A percentile compares a stretch with the other conserved stretches of the same genome.
Evolutionary conservation across 441 rosid genomes (phyloP).

Genomic region (Dalechampia spathulata): DNA sequence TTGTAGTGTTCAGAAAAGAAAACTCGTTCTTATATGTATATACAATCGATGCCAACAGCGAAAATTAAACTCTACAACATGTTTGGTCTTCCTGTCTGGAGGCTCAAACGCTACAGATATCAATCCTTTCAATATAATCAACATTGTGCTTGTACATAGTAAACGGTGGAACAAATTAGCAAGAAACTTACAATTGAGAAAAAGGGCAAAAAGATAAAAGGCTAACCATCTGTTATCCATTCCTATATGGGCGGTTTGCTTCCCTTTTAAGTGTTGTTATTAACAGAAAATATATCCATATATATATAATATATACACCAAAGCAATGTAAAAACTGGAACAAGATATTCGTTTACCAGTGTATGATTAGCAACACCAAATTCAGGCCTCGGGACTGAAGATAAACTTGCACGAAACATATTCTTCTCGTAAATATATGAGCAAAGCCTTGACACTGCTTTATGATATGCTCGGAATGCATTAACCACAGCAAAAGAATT

Average conservation of each 20-base stretch:
- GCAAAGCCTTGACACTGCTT: slow-evolving; percentile 36
- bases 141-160: slow-evolving; percentile 26
- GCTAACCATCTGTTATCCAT: slow-evolving; percentile 28
- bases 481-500: slow-evolving; percentile 32
- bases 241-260: slow-evolving; percentile 26
- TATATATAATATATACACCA: slow-evolving; percentile 23
- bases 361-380: slow-evolving; percentile 26
- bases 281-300: slow-evolving; percentile 13
- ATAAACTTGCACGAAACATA: too few relatives aligned
- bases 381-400: slow-evolving; percentile 27
- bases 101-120: slow-evolving; percentile 11
- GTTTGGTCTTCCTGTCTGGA: neutral
- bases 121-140: slow-evolving; percentile 18
- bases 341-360: slow-evolving; percentile 14
- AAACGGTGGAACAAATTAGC: slow-evolving; percentile 21
- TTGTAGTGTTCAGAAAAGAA: too few relatives aligned
- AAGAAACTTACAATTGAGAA: slow-evolving; percentile 16
- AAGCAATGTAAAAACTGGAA: slow-evolving; percentile 18
- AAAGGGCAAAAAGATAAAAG: slow-evolving; percentile 2
- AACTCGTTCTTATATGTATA: too few relatives aligned
- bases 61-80: neutral
- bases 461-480: slow-evolving; percentile 47
- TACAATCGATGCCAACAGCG: neutral
- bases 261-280: slow-evolving; percentile 30
- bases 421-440: slow-evolving; percentile 26